phyloP scores from a whole-genome alignment of 2,329 filamentous ascomycete species.

The Botrytis elliptica region DNA sequence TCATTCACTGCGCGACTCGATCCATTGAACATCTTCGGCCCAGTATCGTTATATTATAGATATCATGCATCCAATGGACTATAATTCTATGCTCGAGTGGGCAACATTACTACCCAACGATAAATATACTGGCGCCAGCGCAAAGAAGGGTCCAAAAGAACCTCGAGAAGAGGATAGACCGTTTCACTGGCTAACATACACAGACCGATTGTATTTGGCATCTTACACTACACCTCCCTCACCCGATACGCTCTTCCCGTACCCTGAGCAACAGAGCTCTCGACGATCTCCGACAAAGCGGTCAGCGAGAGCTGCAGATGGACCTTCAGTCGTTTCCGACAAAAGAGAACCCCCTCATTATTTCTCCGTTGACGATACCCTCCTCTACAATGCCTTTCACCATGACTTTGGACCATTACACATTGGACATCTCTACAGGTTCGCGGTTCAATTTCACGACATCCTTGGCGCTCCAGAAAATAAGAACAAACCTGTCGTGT shows the following conservation, averaged over 20 bases:
- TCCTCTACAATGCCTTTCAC: slow-evolving; percentile 97
- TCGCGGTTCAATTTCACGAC: slow-evolving; percentile 93
- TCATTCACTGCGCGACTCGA: slow-evolving; percentile 20
- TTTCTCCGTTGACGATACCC: slow-evolving; percentile 88
- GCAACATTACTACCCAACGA: slow-evolving; percentile 30
- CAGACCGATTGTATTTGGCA: slow-evolving; percentile 92
- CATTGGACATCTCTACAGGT: slow-evolving; percentile 95
- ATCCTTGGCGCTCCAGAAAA: slow-evolving; percentile 90
- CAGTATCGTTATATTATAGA: slow-evolving; percentile 31
- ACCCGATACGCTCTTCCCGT: slow-evolving; percentile 82
- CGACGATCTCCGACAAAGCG: slow-evolving; percentile 72
- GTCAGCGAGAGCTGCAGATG: slow-evolving; percentile 63
- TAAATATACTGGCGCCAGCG: slow-evolving; percentile 20
- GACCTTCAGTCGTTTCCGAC: slow-evolving; percentile 48
- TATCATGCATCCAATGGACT: slow-evolving; percentile 27
- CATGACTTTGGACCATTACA: slow-evolving; percentile 97
- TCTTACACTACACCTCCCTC: slow-evolving; percentile 83
- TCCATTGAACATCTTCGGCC: slow-evolving; percentile 24
- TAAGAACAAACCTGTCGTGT: slow-evolving; percentile 85
- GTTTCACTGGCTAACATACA: slow-evolving; percentile 41
- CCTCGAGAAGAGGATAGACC: slow-evolving; percentile 19
- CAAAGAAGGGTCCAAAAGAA: neutral
- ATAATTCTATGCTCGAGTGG: slow-evolving; percentile 31
- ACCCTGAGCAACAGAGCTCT: slow-evolving; percentile 55
- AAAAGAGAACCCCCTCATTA: slow-evolving; percentile 73